These are phyloP conservation scores for Inga oerstediana DNA, from an alignment of 306 rosid species.

Conservation along the genomic window DNA sequence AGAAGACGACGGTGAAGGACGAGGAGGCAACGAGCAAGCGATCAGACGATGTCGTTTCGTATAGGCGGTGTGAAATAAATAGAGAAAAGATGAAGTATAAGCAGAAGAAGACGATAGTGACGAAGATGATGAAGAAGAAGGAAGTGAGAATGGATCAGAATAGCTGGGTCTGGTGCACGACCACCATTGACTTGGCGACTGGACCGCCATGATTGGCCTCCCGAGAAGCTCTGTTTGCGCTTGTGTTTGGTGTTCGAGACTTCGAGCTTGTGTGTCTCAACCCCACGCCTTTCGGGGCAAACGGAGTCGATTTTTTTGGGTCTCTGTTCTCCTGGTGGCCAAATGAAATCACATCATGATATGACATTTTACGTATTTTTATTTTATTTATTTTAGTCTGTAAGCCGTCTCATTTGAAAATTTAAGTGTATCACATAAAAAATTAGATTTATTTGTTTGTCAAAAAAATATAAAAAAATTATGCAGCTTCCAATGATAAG, in stretches of 20 bases:
- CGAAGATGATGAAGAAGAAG: background rate
- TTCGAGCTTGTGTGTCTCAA: background rate
- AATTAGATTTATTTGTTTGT: no score
- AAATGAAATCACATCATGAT: background rate
- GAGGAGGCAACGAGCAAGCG: conserved; percentile 27
- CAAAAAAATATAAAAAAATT: no score
- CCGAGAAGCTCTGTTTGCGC: background rate
- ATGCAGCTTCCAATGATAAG: no score
- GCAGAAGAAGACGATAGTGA: conserved; percentile 29
- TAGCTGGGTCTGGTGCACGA: conserved; percentile 17
- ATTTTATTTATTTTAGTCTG: background rate
- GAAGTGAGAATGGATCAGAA: conserved; percentile 2
- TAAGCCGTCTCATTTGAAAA: background rate
- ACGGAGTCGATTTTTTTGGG: background rate
- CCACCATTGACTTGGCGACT: conserved; percentile 31
- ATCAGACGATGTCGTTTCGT: conserved; percentile 40
- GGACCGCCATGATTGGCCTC: conserved; percentile 40
- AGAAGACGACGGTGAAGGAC: conserved; percentile 18
- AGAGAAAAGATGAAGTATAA: conserved; percentile 16
- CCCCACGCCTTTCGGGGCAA: background rate
- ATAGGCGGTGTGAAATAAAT: background rate
- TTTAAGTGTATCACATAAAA: background rate
- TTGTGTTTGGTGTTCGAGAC: background rate
- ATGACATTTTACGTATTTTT: background rate
- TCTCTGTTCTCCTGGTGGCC: background rate